Base-by-base conservation (phyloP, 1,284 basidiomycete genomes). In the Sporisorium sorghi region DNA sequence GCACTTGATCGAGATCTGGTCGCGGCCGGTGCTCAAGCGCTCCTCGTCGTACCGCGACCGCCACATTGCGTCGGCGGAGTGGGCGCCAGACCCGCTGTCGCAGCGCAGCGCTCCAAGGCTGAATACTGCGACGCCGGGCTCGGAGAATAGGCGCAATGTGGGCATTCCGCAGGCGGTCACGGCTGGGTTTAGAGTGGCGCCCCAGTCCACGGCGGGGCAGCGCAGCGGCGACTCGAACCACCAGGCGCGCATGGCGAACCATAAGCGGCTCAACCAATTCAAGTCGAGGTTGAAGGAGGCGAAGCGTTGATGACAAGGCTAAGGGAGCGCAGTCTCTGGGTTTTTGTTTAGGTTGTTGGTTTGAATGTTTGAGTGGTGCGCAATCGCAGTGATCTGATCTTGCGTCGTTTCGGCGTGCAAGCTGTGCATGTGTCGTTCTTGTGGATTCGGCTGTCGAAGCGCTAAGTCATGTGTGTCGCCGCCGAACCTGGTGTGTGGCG, bases 1-100 rank as follows among this genome's bases (percentile, higher is more conserved):
- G 77, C 89, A 91, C 48, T 91, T 99, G 50, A 90, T 98, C 50
- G 80, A 84, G 42, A 64, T 75, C 26, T 84, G 83, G 83, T 81
- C 82, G n/a, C 66, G 83, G 10, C 83, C 83, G 3, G 79, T 84
- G 26, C 61, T 84, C 6, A 83, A 82, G 49, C 57, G 81, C 1
- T 81, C 78, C 1, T 71, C 79, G 10, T 83, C 81, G 11, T 83
- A 84, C 62, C 67, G 83, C 17, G 82, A 81, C 56, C 61, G 81
- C 14, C 78, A 83, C 52, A 53, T 80, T 19, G 67, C 70, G 1
- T 69, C 73, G 19, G 78, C 77, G 12, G 78, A 79, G 21, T 80
- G 78, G 78, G 59, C 69, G 24, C 73, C 68, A 7, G 70, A 80
- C 21, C 54, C 69, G 23, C 55, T 67, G n/a, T 55, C 61, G 23